These are phyloP conservation scores for Cladophialophora carrionii DNA, from an alignment of 2,329 filamentous ascomycete genomes.

Conservation along the genomic window DNA sequence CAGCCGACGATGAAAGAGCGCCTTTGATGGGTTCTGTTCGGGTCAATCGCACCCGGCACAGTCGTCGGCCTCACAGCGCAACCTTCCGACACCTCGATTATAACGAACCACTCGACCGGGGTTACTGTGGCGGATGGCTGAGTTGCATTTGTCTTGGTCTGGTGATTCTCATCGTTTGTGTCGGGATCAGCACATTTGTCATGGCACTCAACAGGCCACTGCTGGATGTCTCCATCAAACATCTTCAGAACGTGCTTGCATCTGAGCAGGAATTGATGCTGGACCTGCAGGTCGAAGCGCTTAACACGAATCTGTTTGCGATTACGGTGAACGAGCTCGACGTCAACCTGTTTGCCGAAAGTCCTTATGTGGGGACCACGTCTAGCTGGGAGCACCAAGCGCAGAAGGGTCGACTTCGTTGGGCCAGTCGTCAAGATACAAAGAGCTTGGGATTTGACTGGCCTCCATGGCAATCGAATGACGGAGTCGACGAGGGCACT, in stretches of 20 bases:
- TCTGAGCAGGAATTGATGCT: slow-evolving; percentile 95
- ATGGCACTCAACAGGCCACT: slow-evolving; percentile 90
- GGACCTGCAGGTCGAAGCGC: slow-evolving; percentile 81
- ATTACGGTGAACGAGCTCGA: slow-evolving; percentile 85
- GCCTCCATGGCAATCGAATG: slow-evolving; percentile 37
- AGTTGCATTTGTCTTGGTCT: slow-evolving; percentile 83
- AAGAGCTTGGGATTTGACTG: slow-evolving; percentile 24
- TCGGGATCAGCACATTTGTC: slow-evolving; percentile 85
- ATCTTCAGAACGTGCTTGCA: slow-evolving; percentile 86
- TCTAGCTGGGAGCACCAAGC: slow-evolving; percentile 30
- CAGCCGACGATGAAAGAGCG: slow-evolving; percentile 84
- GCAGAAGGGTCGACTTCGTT: slow-evolving; percentile 40
- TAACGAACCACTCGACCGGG: slow-evolving; percentile 66
- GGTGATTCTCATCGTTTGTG: slow-evolving; percentile 77
- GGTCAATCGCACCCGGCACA: slow-evolving; percentile 61
- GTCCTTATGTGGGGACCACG: slow-evolving; percentile 72
- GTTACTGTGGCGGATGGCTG: slow-evolving; percentile 75
- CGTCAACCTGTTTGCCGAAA: slow-evolving; percentile 92
- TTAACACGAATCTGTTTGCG: slow-evolving; percentile 91
- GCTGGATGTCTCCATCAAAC: slow-evolving; percentile 73
- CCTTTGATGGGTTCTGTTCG: slow-evolving; percentile 72
- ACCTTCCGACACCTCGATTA: slow-evolving; percentile 73
- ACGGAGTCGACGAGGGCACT: slow-evolving; percentile 58
- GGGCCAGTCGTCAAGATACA: slow-evolving; percentile 35
- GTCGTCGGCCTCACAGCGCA: slow-evolving; percentile 58